Evolutionary conservation across 2,329 filamentous ascomycete species (phyloP).

Genomic region (Colletotrichum brevisporum): DNA sequence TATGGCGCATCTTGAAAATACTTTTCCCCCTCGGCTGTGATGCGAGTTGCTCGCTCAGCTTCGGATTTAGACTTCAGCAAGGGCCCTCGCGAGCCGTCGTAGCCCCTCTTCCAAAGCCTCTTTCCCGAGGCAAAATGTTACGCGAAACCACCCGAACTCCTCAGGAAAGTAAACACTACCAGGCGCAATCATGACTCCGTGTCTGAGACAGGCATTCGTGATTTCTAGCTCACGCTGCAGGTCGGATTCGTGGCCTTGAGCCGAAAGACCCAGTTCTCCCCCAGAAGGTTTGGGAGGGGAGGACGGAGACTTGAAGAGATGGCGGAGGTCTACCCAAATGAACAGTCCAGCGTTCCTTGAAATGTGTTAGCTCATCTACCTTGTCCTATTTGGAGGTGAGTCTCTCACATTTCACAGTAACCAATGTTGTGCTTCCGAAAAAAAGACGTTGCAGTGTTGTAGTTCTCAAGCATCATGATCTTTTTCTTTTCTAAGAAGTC

Average conservation of each 20-base stretch:
- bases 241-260: neutral
- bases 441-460: neutral
- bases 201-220: slow-evolving; percentile 20
- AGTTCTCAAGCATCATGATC: slow-evolving; percentile 26
- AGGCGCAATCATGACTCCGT: slow-evolving; percentile 40
- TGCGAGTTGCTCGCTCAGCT: neutral
- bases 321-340: slow-evolving; percentile 43
- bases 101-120: slow-evolving; percentile 42
- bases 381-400: neutral
- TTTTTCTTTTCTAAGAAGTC: slow-evolving; percentile 23
- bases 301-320: neutral
- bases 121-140: slow-evolving; percentile 41
- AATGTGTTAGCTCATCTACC: neutral
- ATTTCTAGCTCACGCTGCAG: slow-evolving; percentile 38
- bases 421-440: slow-evolving; percentile 5
- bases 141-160: slow-evolving; percentile 45
- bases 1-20: too few species aligned
- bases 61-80: neutral
- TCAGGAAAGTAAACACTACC: slow-evolving; percentile 43
- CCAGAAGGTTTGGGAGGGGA: neutral
- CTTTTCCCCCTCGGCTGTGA: too few species aligned
- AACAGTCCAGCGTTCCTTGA: slow-evolving; percentile 42
- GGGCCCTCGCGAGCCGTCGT: slow-evolving; percentile 30
- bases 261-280: neutral
- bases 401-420: slow-evolving; percentile 27